Conservation (phyloP, 176 grass and related monocot genomes). For the Triticum urartu region DNA sequence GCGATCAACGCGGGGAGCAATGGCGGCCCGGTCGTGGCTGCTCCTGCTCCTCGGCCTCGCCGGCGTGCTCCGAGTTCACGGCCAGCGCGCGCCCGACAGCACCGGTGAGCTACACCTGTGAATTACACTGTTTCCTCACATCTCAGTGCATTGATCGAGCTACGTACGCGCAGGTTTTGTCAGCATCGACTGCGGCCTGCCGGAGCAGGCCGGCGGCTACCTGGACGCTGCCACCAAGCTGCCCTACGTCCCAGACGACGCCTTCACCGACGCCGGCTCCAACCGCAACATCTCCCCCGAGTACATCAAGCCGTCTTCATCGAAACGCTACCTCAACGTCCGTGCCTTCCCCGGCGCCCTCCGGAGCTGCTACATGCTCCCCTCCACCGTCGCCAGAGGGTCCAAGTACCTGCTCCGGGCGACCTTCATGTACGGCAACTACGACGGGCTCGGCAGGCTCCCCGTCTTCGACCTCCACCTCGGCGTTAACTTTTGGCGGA, state of each 20-base stretch:
- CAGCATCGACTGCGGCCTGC: conserved; percentile 56
- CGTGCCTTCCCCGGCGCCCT: conserved; percentile 44
- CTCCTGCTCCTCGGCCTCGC: conserved; percentile 3
- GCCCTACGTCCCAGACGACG: conserved; percentile 29
- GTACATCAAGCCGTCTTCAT: not conserved
- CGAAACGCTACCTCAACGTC: not conserved
- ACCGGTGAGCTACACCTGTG: conserved; percentile 7
- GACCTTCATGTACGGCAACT: conserved; percentile 54
- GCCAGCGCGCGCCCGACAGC: conserved; percentile 32
- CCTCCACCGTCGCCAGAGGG: not conserved
- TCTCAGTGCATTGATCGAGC: not conserved
- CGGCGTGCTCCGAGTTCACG: conserved; percentile 12
- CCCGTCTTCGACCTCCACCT: conserved; percentile 50
- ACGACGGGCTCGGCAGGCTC: conserved; percentile 30
- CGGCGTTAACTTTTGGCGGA: conserved; percentile 52
- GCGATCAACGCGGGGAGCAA: not conserved
- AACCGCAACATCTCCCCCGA: conserved; percentile 43
- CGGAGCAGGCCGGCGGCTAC: not conserved
- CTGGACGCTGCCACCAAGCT: conserved; percentile 30
- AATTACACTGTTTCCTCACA: not conserved
- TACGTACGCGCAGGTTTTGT: conserved; percentile 40
- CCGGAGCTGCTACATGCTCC: conserved; percentile 56
- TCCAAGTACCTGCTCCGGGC: conserved; percentile 50
- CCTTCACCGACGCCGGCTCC: conserved; percentile 41
- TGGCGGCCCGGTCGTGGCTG: not conserved